Conservation (phyloP, 2,329 filamentous ascomycete species). For the Aureobasidium sp. region DNA sequence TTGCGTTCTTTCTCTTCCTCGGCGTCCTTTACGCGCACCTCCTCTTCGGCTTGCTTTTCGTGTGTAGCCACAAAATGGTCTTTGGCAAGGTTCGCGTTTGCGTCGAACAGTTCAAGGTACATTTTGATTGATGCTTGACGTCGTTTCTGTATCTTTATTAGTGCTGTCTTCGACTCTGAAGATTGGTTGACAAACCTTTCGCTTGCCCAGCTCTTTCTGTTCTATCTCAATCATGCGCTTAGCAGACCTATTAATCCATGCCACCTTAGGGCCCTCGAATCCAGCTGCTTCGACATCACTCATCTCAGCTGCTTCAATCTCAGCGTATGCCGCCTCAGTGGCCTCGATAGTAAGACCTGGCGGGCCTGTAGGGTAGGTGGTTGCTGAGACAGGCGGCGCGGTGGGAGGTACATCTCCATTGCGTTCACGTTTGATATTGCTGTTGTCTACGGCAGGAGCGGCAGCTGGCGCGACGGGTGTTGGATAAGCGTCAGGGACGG, state of each 20-base stretch:
- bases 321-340: conserved; percentile 51
- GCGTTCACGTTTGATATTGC: conserved; percentile 9
- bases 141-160: conserved; percentile 46
- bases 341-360: conserved; percentile 36
- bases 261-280: conserved; percentile 46
- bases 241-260: conserved; percentile 47
- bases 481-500: neutral
- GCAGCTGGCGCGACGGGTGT: neutral
- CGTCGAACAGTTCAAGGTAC: conserved; percentile 53
- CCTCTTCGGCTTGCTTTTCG: conserved; percentile 72
- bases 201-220: conserved; percentile 55
- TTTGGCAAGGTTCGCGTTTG: conserved; percentile 64
- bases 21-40: conserved; percentile 84
- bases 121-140: conserved; percentile 49
- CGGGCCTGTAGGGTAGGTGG: conserved; percentile 27
- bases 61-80: conserved; percentile 69
- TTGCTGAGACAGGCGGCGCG: conserved; percentile 7
- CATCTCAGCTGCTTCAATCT: conserved; percentile 53
- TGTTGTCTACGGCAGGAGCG: neutral
- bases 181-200: conserved; percentile 47
- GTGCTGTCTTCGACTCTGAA: conserved; percentile 4
- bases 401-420: neutral
- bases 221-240: conserved; percentile 66
- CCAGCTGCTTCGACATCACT: conserved; percentile 50
- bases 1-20: conserved; percentile 97